A percentile compares a stretch with the other conserved stretches of the same genome.
Conservation (phyloP, 768 basidiomycete species). For the Trametes cinnabarina region DNA sequence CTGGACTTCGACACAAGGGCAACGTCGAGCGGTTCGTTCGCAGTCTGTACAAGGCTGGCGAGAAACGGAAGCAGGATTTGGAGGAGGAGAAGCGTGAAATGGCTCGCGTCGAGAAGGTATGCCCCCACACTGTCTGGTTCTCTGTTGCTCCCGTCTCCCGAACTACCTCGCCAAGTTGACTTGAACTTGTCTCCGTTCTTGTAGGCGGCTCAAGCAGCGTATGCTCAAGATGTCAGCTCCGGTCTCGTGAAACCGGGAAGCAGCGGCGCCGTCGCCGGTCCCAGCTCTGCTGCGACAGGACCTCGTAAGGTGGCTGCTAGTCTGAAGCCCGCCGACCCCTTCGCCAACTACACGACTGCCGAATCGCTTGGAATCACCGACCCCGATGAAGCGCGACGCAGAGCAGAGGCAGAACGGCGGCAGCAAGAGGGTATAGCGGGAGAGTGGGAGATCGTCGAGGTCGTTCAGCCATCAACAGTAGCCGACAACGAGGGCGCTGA, state of each 20-base stretch:
- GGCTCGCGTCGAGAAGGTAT: conserved; percentile 76
- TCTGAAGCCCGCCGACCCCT: conserved; percentile 59
- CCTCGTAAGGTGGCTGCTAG: conserved; percentile 29
- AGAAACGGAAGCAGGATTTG: conserved; percentile 78
- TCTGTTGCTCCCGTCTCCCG: background rate
- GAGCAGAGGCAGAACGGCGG: conserved; percentile 58
- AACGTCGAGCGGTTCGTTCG: conserved; percentile 91
- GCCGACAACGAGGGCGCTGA: conserved; percentile 6
- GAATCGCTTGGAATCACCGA: conserved; percentile 79
- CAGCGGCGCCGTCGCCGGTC: conserved; percentile 32
- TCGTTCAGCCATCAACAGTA: conserved; percentile 28
- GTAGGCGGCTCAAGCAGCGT: conserved; percentile 79
- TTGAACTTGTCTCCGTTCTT: conserved; percentile 3
- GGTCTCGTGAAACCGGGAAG: conserved; percentile 51
- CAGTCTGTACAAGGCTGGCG: conserved; percentile 89
- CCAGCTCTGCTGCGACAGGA: conserved; percentile 38
- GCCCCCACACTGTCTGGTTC: conserved; percentile 16
- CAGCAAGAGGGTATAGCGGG: conserved; percentile 70
- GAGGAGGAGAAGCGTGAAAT: conserved; percentile 90
- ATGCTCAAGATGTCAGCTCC: conserved; percentile 71
- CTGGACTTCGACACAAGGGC: conserved; percentile 90
- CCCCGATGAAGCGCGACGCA: conserved; percentile 64
- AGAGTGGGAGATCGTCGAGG: conserved; percentile 68
- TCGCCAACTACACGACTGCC: conserved; percentile 85
- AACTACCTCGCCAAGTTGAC: background rate